These are phyloP conservation scores for Lipomyces yamadae DNA, from an alignment of 805 yeast genomes.

Conservation along the genomic window DNA sequence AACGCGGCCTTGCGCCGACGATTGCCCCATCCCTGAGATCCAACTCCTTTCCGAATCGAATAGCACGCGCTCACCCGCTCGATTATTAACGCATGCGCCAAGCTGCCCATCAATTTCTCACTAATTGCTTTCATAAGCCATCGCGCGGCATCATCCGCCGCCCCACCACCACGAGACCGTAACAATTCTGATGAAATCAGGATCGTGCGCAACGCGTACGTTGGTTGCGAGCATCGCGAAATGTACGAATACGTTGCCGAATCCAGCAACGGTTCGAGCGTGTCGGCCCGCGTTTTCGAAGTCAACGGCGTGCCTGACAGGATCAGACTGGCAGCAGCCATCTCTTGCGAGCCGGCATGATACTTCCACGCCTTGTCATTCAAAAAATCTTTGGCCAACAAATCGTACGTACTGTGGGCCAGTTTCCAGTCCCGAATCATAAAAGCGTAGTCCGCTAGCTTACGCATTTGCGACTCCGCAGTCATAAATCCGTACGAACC, in stretches of 20 bases:
- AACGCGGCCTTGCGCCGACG: constrained; percentile 74
- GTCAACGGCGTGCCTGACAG: constrained; percentile 51
- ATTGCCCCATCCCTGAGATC: constrained; percentile 46
- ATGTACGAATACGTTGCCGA: constrained; percentile 74
- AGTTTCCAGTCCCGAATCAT: constrained; percentile 87
- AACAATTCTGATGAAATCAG: constrained; percentile 74
- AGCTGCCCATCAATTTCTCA: constrained; percentile 46
- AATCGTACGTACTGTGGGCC: constrained; percentile 82
- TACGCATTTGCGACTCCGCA: constrained; percentile 74
- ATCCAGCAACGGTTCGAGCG: constrained; percentile 66
- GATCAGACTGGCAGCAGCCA: constrained; percentile 75
- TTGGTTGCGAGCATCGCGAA: constrained; percentile 69
- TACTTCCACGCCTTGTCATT: constrained; percentile 80
- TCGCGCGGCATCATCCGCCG: constrained; percentile 52
- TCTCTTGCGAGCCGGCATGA: constrained; percentile 80
- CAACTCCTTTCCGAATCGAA: constrained; percentile 39
- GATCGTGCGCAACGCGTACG: constrained; percentile 71
- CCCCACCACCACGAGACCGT: constrained; percentile 50
- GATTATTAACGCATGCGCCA: constrained; percentile 57
- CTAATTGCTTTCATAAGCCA: constrained; percentile 54
- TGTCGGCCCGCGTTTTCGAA: constrained; percentile 57
- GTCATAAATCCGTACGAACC: constrained; percentile 66
- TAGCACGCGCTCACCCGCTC: constrained; percentile 62
- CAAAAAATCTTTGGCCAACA: constrained; percentile 74
- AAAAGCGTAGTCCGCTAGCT: constrained; percentile 89